phyloP scores from a whole-genome alignment of 225 moss, liverwort and hornwort species.

The Lunularia cruciata region DNA sequence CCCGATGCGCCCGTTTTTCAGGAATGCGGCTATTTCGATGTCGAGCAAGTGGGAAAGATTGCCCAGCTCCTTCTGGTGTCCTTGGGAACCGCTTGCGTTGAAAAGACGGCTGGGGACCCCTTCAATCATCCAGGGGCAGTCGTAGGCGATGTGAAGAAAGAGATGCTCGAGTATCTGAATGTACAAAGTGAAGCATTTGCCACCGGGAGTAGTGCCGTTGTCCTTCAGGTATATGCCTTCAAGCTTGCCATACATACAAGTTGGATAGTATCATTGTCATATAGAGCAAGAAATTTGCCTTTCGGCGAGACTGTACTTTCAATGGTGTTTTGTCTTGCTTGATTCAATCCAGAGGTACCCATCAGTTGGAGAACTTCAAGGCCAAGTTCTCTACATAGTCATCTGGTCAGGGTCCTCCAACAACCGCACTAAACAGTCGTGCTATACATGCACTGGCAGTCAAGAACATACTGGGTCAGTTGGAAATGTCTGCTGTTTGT shows the following conservation, averaged over 20 bases:
- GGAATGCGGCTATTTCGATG: constrained; percentile 81
- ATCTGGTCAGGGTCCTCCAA: too few relatives aligned
- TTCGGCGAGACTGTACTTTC: too few relatives aligned
- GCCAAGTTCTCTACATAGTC: too few relatives aligned
- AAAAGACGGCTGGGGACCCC: constrained; percentile 79
- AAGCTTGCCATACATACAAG: too few relatives aligned
- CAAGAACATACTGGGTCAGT: too few relatives aligned
- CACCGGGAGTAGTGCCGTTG: constrained; percentile 51
- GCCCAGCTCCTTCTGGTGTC: constrained; percentile 71
- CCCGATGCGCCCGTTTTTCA: constrained; percentile 48
- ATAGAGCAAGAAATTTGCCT: too few relatives aligned
- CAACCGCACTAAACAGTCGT: too few relatives aligned
- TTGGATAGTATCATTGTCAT: too few relatives aligned
- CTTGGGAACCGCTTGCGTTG: constrained; percentile 79
- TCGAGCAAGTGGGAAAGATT: constrained; percentile 74
- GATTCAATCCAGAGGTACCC: background rate
- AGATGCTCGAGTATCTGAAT: constrained; percentile 81
- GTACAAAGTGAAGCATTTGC: constrained; percentile 77
- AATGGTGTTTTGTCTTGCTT: background rate
- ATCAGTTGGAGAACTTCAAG: too few relatives aligned
- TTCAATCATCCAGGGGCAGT: constrained; percentile 66
- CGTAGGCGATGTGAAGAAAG: constrained; percentile 76
- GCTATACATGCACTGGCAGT: too few relatives aligned
- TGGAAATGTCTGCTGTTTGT: too few relatives aligned
- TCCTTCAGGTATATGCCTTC: constrained; percentile 33